Evolutionary conservation across 352 stramenopile genomes (phyloP), one percentile per base, ranked within the genome.

Genomic region (Phytophthora niederhauseri): DNA sequence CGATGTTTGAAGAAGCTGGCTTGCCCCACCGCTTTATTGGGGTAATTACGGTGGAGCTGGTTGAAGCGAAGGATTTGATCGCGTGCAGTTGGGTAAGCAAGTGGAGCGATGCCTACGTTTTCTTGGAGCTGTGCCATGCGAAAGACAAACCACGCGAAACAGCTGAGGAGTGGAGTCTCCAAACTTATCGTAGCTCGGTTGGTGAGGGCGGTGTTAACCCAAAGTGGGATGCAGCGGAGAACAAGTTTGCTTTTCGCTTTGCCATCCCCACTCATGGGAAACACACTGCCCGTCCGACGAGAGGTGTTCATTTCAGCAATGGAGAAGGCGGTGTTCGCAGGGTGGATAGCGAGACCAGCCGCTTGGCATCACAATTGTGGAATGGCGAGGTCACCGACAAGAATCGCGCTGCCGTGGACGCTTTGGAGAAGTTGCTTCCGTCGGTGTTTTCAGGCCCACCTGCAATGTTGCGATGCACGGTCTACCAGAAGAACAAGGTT

Each of bases 401-500:
- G n/a, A 78, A 72, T 52, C 55, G 70, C 31, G 63, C 61, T 20
- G 75, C 81, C 31, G 61, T 79, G 36, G 57, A 77, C 38, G 82
- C 76, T 22, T 62, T 93, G 9, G 83, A 92, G 46, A 78, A 81
- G 38, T 60, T 93, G 20, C 80, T 92, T 26, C 74, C 89, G 57
- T 78, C 87, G 12, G 72, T 83, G 9, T 93, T 87, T 75, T 76
- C 68, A 6, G 87, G 87, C 2, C 87, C 87, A 12, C 85, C 87
- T 3, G 62, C 85, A 17, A 73, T 82, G 50, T 61, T 93, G 36
- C 72, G 78, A 45, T 92, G 81, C 43, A 79, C 84, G 1, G 75
- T 93, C 14, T 95, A 84, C 66, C 83, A 95, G 68, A 93, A 93
- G 68, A 93, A 85, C 70, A 92, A 90, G 63, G 60, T 95, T 57